Evolutionary conservation across 2,329 filamentous ascomycete genomes (phyloP), one percentile per base, ranked within the genome.

Genomic region (Epichloe sylvatica): DNA sequence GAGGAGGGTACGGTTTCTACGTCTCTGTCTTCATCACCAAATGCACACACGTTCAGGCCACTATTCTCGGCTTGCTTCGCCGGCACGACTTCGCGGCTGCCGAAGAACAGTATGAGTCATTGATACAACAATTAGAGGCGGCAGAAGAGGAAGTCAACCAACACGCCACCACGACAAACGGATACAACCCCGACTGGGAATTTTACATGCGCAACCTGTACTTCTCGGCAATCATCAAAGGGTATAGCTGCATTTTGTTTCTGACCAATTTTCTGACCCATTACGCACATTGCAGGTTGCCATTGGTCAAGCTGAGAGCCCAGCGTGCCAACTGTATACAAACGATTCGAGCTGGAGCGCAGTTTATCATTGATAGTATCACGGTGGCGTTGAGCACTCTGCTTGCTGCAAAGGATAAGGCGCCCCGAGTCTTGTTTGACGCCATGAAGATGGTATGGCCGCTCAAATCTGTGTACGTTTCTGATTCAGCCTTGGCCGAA

Each of bases 401-500:
- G 19, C 49, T 54, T 9, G 52, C 53, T 2, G 53, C 56, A 36
- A 54, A 55, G 9, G 60, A 62, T 45, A 56, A 56, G 36, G 57
- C 64, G 9, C 67, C 66, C 21, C 58, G 55, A 39, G 57, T 59
- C 11, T 53, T 68, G 38, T 67, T 68, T 48, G 64, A 67, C 30
- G 65, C 64, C 1, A 49, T 70, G 38, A 64, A 62, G 56, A 51
- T 69, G 30, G 57, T 69, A 15, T 70, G 66, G 63, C 67, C 67
- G 8, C 58, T 69, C 19, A 62, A 61, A 6, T 50, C 60, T 1
- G 55, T 69, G 19, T 64, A 60, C 35, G 49, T 62, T 12, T 53
- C 62, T 6, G 51, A 59, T 3, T 55, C 62, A 4, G 60, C 60
- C n/a, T 56, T 59, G 33, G 49, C 55, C 1, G 58, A 60, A 33